Conservation (phyloP, 352 stramenopile genomes). For the Phytophthora fragariaefolia region DNA sequence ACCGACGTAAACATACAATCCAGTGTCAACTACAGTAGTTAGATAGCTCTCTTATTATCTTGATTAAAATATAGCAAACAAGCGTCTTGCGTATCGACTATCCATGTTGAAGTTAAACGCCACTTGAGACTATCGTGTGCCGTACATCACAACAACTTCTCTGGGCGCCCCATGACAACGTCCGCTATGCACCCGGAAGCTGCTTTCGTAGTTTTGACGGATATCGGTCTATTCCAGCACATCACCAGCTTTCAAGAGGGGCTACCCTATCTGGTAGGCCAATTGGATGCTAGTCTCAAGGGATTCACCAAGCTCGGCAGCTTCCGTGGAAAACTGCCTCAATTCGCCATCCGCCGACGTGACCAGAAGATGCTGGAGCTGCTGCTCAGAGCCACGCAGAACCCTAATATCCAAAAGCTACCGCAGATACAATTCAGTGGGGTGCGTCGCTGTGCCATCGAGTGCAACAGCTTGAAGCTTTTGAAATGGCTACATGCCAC, state of each 20-base stretch:
- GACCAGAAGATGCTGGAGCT: conserved; percentile 30
- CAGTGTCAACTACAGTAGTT: conserved; percentile 1
- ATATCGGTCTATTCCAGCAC: conserved; percentile 24
- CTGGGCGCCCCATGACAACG: conserved; percentile 3
- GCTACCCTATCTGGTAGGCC: conserved; percentile 31
- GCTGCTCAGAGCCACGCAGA: conserved; percentile 11
- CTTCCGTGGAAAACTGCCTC: conserved; percentile 35
- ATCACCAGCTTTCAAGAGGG: conserved; percentile 36
- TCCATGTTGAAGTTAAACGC: neutral
- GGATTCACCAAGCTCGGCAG: conserved; percentile 18
- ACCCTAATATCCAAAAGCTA: conserved; percentile 11
- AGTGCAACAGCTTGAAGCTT: conserved; percentile 37
- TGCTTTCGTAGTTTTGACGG: conserved; percentile 33
- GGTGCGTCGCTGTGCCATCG: conserved; percentile 33
- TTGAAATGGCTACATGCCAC: conserved; percentile 39
- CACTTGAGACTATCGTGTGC: no score
- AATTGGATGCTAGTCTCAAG: conserved; percentile 28
- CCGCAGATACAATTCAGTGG: conserved; percentile 35
- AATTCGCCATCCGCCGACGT: conserved; percentile 35
- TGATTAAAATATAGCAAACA: conserved; percentile 6
- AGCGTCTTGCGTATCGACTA: conserved; percentile 10
- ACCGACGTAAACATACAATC: conserved; percentile 7
- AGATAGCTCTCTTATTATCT: conserved; percentile 4
- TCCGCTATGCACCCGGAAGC: neutral
- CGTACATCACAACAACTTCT: conserved; percentile 8